Conservation (phyloP, 495 filamentous ascomycete species). For the Cryomyces antarcticus region DNA sequence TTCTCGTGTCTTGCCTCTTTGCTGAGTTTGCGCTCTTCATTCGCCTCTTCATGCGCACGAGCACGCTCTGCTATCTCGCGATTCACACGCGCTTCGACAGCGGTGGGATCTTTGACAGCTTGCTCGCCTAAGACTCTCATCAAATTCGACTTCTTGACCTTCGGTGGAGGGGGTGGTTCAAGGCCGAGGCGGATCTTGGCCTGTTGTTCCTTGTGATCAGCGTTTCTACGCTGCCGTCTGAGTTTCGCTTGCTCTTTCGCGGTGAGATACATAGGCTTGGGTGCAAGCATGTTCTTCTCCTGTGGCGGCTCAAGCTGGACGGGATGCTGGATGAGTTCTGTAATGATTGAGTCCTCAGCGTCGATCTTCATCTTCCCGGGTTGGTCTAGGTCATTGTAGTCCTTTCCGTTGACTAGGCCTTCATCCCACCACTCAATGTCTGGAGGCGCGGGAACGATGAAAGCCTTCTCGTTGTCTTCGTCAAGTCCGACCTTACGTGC, state of each 20-base stretch:
- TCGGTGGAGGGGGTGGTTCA: slow-evolving; percentile 71
- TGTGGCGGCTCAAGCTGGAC: slow-evolving; percentile 81
- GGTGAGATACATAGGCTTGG: slow-evolving; percentile 87
- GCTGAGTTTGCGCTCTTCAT: slow-evolving; percentile 76
- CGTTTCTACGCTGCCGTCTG: slow-evolving; percentile 75
- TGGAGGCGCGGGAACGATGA: slow-evolving; percentile 62
- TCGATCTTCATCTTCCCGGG: slow-evolving; percentile 51
- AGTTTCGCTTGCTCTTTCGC: slow-evolving; percentile 79
- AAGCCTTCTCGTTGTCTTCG: slow-evolving; percentile 81
- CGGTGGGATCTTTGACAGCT: slow-evolving; percentile 92
- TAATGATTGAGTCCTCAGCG: slow-evolving; percentile 65
- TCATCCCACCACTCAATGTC: slow-evolving; percentile 98
- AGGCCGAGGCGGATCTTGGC: slow-evolving; percentile 86
- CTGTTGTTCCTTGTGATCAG: slow-evolving; percentile 83
- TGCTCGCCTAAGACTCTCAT: slow-evolving; percentile 97
- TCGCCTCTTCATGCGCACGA: slow-evolving; percentile 50
- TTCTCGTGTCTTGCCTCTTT: slow-evolving; percentile 84
- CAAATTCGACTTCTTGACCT: slow-evolving; percentile 86
- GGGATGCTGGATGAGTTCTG: slow-evolving; percentile 78
- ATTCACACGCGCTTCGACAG: slow-evolving; percentile 86
- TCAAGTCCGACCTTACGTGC: slow-evolving; percentile 74
- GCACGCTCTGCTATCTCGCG: slow-evolving; percentile 72
- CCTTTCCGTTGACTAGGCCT: slow-evolving; percentile 49
- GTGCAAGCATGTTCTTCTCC: slow-evolving; percentile 54
- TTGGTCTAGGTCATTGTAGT: slow-evolving; percentile 48